Conservation (phyloP, 106 monocot genomes). For the Acorus calamus region DNA sequence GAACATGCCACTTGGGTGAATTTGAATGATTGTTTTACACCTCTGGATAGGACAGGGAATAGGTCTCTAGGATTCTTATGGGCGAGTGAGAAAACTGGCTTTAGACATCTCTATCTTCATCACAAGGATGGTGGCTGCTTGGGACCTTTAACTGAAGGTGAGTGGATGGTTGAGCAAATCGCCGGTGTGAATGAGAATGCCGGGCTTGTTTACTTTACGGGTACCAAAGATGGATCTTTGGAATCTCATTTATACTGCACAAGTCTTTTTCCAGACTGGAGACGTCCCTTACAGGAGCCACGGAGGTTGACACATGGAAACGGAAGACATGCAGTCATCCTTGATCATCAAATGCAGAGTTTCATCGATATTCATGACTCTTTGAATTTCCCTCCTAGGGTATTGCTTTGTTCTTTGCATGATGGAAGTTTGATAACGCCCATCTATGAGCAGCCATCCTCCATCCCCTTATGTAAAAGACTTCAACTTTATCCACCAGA, state of each 20-base stretch:
- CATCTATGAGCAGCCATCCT: conserved; percentile 60
- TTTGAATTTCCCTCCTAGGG: conserved; percentile 53
- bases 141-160: conserved; percentile 84
- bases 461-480: conserved; percentile 32
- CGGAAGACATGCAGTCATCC: conserved; percentile 71
- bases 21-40: conserved; percentile 88
- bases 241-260: conserved; percentile 63
- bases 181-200: conserved; percentile 80
- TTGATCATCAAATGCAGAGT: conserved; percentile 85
- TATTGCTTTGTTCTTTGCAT: conserved; percentile 64
- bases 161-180: conserved; percentile 97
- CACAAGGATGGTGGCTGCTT: conserved; percentile 63
- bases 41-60: conserved; percentile 58
- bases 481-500: conserved; percentile 59
- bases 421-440: conserved; percentile 71
- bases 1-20: conserved; percentile 69
- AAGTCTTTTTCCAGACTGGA: conserved; percentile 66
- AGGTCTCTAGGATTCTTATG: conserved; percentile 64
- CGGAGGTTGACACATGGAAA: conserved; percentile 64
- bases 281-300: conserved; percentile 52
- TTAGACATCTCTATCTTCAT: conserved; percentile 90
- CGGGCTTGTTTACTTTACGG: conserved; percentile 82
- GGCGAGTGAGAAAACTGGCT: conserved; percentile 95
- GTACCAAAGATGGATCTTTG: conserved; percentile 79
- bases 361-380: conserved; percentile 93